These are phyloP conservation scores for Populus hybrid DNA, from an alignment of 441 rosid genomes.

Conservation along the genomic window DNA sequence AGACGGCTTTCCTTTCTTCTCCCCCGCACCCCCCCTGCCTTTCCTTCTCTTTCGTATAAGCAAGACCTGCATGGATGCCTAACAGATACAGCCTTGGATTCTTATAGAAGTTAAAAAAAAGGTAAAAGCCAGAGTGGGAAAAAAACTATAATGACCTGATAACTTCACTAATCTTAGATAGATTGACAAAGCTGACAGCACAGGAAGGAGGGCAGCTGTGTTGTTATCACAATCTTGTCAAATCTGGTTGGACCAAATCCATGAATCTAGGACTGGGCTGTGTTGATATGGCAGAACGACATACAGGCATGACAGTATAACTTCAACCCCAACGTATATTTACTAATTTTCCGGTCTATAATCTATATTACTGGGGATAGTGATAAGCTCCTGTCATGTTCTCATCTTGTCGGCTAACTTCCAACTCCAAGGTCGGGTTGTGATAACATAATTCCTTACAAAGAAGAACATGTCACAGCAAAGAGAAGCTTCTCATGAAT, in stretches of 20 bases:
- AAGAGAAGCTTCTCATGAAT: background rate
- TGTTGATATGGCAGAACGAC: no score
- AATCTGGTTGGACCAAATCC: constrained; percentile 9
- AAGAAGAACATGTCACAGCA: no score
- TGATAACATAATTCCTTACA: no score
- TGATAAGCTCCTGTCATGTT: background rate
- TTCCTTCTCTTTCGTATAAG: background rate
- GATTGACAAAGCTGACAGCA: background rate
- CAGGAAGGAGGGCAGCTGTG: background rate
- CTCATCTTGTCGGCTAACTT: no score
- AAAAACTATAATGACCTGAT: background rate
- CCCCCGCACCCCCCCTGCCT: background rate
- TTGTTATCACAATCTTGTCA: constrained; percentile 13
- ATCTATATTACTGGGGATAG: background rate
- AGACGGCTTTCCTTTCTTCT: background rate
- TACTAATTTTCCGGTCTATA: background rate
- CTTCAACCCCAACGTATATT: background rate
- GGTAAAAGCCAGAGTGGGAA: background rate
- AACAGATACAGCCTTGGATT: background rate
- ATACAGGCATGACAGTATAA: background rate
- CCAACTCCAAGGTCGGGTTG: no score
- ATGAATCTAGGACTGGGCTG: no score
- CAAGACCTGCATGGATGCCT: background rate
- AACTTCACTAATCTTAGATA: background rate
- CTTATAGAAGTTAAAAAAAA: background rate